Evolutionary conservation across 2,329 filamentous ascomycete species (phyloP), one percentile per base, ranked within the genome.

Genomic region (Pseudocercospora cruenta): DNA sequence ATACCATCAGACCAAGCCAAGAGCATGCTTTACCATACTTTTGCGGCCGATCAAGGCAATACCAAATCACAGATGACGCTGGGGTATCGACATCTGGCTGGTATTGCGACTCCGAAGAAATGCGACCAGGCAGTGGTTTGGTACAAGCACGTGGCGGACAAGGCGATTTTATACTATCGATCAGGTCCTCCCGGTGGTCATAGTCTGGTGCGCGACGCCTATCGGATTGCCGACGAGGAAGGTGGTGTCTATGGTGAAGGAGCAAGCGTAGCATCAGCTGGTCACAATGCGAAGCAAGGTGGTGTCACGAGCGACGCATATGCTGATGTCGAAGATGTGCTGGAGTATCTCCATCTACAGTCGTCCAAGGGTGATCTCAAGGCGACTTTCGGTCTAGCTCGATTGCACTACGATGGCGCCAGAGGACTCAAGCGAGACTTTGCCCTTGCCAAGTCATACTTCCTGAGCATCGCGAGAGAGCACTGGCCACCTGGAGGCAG

Each of bases 191-290:
- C 95, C 0, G 94, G 94, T 10, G 95, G 95, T 4, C 89, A 91
- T 80, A 84, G 86, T 33, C 90, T 96, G 84, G 84, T 90, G 2
- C 86, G 87, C 31, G 91, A 97, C 75, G 88, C 90, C 6, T 96
- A 92, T 81, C 88, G 92, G 64, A 91, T 97, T 73, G 92, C 93
- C 3, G 96, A 99, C 74, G 93, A 97, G 58, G 83, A 90, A 31
- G 96, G 95, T 7, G 95, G 95, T 51, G 91, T 97, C 6, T 99
- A 97, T 77, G 96, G 95, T 55, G 93, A 97, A 79, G 96, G 95
- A 3, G 95, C 95, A 12, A 98, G 94, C 76, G 92, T 90, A 45
- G 90, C 90, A 24, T 97, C 93, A 76, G 91, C 95, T 0, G 95
- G 95, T 4, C 85, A 87, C 64, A 94, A 96, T 76, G 93, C 93